Evolutionary conservation across 805 yeast species (phyloP).

Genomic region (Yamadazyma nakazawae): DNA sequence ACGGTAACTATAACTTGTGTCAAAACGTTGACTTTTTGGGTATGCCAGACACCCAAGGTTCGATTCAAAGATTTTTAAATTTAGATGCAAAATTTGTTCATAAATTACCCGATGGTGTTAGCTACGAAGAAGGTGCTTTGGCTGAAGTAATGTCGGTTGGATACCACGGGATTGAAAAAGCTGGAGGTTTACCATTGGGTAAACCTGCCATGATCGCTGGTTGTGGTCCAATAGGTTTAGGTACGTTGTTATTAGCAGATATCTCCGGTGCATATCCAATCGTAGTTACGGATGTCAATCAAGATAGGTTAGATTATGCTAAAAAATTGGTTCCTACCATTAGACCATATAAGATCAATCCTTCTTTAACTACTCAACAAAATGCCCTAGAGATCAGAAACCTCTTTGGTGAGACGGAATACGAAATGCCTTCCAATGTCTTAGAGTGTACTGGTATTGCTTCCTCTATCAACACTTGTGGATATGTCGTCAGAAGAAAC

Average conservation of each 20-base stretch:
- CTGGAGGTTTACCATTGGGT: constrained; percentile 18
- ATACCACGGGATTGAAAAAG: constrained; percentile 22
- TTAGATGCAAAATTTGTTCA: constrained; percentile 17
- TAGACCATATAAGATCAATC: constrained; percentile 10
- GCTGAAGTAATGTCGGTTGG: constrained; percentile 26
- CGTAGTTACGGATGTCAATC: constrained; percentile 22
- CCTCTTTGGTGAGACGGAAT: constrained; percentile 24
- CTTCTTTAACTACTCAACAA: constrained; percentile 10
- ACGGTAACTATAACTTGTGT: constrained; percentile 24
- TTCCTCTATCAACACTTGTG: constrained; percentile 18
- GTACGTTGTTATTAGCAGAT: constrained; percentile 20
- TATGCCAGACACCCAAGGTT: constrained; percentile 17
- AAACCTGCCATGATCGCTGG: constrained; percentile 23
- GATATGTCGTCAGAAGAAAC: constrained; percentile 18
- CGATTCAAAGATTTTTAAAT: constrained; percentile 18
- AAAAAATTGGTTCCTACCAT: constrained; percentile 15
- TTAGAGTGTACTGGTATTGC: constrained; percentile 24
- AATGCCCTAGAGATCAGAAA: constrained; percentile 20
- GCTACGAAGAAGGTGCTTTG: constrained; percentile 26
- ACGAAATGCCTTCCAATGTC: constrained; percentile 22
- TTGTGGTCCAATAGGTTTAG: constrained; percentile 29
- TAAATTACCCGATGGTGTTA: constrained; percentile 21
- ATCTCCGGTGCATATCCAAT: constrained; percentile 23
- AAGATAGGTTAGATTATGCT: constrained; percentile 22
- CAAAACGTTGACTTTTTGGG: constrained; percentile 17